Conservation (phyloP, 345 rosid genomes). For the Draba incana region DNA sequence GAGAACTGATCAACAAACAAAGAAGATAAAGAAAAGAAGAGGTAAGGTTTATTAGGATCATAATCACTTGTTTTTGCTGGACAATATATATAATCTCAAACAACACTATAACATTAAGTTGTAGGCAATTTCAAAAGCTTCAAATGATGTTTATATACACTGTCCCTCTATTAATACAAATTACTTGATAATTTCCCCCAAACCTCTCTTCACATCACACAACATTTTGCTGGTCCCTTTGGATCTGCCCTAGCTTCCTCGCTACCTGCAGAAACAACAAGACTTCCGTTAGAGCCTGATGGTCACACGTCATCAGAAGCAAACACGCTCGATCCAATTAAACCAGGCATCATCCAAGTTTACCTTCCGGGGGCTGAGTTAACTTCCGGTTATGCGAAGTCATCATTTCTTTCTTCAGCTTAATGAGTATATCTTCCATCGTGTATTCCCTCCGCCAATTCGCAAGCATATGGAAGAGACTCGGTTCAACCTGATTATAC, state of each 20-base stretch:
- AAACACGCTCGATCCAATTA: too few species aligned
- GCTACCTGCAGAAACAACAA: slow-evolving; percentile 48
- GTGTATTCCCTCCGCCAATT: slow-evolving; percentile 78
- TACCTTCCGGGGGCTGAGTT: slow-evolving; percentile 77
- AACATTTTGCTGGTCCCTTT: slow-evolving; percentile 78
- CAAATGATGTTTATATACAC: slow-evolving; percentile 42
- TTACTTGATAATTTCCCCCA: neutral
- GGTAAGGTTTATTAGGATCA: too few species aligned
- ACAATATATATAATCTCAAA: slow-evolving; percentile 12
- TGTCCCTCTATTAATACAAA: slow-evolving; percentile 39
- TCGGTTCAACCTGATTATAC: slow-evolving; percentile 62
- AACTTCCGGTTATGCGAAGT: slow-evolving; percentile 70
- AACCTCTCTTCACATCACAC: slow-evolving; percentile 59
- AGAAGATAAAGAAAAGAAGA: too few species aligned
- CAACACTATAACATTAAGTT: slow-evolving; percentile 27
- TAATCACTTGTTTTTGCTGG: too few species aligned
- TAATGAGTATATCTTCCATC: slow-evolving; percentile 71
- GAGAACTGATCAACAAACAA: too few species aligned
- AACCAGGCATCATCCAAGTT: too few species aligned
- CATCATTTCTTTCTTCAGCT: slow-evolving; percentile 82
- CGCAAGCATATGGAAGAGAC: slow-evolving; percentile 69
- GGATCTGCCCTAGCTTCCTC: slow-evolving; percentile 84
- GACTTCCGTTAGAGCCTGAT: too few species aligned
- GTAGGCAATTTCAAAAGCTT: slow-evolving; percentile 30
- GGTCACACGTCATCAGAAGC: neutral